Evolutionary conservation across 1,139 yeast genomes (phyloP).

Genomic region (Taphrina populina): DNA sequence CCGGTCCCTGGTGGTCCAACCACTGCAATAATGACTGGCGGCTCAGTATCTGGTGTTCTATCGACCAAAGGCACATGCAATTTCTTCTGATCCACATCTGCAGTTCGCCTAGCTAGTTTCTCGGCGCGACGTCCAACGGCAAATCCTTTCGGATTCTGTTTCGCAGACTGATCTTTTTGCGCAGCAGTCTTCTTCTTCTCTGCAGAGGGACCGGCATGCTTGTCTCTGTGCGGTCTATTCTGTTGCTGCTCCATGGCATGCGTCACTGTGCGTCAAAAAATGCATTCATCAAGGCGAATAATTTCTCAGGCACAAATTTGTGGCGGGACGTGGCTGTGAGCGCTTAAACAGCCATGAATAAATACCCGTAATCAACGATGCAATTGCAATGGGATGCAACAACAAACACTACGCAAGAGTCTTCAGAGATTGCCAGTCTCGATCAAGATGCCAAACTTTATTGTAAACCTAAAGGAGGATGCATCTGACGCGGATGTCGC

Average conservation of each 20-base stretch:
- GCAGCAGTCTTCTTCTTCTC: constrained; percentile 25
- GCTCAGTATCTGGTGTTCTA: constrained; percentile 94
- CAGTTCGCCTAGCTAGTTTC: constrained; percentile 76
- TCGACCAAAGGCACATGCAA: constrained; percentile 97
- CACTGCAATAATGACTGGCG: constrained; percentile 92
- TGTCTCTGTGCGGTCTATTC: constrained; percentile 29
- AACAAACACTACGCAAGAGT: too few relatives aligned
- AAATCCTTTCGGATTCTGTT: constrained; percentile 31
- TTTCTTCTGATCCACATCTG: constrained; percentile 75
- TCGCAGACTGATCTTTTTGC: constrained; percentile 23
- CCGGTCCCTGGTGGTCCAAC: constrained; percentile 99
- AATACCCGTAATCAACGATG: too few relatives aligned
- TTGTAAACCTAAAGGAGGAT: constrained; percentile 18
- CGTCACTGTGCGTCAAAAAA: too few relatives aligned
- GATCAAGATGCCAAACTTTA: constrained; percentile 15
- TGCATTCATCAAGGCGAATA: too few relatives aligned
- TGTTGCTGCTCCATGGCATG: constrained; percentile 33
- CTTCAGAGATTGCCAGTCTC: not conserved
- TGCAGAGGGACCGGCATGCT: constrained; percentile 31
- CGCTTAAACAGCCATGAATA: too few relatives aligned
- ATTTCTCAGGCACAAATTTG: too few relatives aligned
- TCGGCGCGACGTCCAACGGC: constrained; percentile 46
- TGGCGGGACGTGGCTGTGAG: too few relatives aligned
- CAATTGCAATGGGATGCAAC: too few relatives aligned
- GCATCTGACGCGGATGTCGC: constrained; percentile 26